phyloP scores from a whole-genome alignment of 768 basidiomycete genomes.

The Lactarius deliciosus region DNA sequence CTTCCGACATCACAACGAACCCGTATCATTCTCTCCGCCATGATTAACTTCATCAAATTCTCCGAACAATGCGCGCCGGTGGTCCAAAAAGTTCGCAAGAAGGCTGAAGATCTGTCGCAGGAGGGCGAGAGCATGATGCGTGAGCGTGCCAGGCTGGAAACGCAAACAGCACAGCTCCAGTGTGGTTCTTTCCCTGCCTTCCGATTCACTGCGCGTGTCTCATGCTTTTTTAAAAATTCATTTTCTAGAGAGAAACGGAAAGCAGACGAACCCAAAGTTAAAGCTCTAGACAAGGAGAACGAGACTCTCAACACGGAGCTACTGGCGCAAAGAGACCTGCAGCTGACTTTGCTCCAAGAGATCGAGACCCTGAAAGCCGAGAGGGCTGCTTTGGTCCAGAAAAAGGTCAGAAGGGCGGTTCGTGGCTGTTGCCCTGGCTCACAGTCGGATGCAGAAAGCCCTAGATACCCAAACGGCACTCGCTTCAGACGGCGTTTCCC shows the following conservation, averaged over 20 bases:
- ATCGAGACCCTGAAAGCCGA: constrained; percentile 73
- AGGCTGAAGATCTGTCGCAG: constrained; percentile 53
- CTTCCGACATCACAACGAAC: constrained; percentile 76
- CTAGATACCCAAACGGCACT: constrained; percentile 60
- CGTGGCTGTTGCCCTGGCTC: background rate
- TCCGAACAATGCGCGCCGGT: constrained; percentile 70
- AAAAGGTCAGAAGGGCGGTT: constrained; percentile 49
- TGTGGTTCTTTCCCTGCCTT: constrained; percentile 36
- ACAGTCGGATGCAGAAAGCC: constrained; percentile 46
- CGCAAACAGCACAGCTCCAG: constrained; percentile 57
- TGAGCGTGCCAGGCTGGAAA: constrained; percentile 49
- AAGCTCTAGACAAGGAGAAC: constrained; percentile 60
- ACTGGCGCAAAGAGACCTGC: constrained; percentile 66
- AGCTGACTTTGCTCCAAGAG: constrained; percentile 57
- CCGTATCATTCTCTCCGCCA: constrained; percentile 72
- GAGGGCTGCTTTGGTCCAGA: constrained; percentile 59
- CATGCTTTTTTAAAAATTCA: background rate
- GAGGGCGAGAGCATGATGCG: constrained; percentile 60
- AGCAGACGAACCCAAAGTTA: constrained; percentile 68
- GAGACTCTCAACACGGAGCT: constrained; percentile 60
- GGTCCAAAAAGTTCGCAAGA: constrained; percentile 58
- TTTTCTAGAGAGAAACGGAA: constrained; percentile 54
- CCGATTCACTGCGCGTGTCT: background rate
- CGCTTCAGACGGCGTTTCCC: constrained; percentile 58
- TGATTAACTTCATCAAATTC: constrained; percentile 94